These are phyloP conservation scores for Echinosophora koreensis DNA, from an alignment of 306 rosid species.

Conservation along the genomic window DNA sequence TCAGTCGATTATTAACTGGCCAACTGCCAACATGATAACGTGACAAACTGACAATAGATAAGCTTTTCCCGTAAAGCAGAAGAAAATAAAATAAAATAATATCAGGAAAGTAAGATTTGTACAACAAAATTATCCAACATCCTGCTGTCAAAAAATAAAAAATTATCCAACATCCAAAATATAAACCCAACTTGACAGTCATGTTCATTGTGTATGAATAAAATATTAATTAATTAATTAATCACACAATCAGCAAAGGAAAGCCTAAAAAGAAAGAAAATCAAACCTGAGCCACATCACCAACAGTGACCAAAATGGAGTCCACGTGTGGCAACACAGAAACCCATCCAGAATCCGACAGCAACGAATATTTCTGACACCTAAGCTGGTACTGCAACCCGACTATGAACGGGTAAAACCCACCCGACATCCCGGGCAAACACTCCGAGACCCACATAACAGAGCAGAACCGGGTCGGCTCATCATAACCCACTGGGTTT, in stretches of 20 bases:
- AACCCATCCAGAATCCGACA: conserved; percentile 88
- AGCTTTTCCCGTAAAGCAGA: not conserved
- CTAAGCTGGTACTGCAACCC: conserved; percentile 81
- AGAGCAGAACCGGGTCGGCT: conserved; percentile 57
- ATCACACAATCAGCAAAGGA: too few relatives aligned
- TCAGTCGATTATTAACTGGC: too few relatives aligned
- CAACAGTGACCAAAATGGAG: conserved; percentile 72
- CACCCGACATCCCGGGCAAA: conserved; percentile 47
- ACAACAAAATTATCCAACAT: not conserved
- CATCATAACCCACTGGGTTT: conserved; percentile 52
- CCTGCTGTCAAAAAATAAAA: too few relatives aligned
- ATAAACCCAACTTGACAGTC: not conserved
- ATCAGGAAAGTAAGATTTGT: not conserved
- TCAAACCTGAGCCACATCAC: conserved; percentile 87
- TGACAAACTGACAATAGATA: conserved; percentile 16
- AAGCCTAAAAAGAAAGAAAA: not conserved
- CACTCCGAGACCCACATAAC: conserved; percentile 70
- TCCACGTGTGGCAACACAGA: conserved; percentile 71
- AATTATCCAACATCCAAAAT: not conserved
- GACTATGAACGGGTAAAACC: conserved; percentile 76
- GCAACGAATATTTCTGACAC: conserved; percentile 59
- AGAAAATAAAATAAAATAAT: not conserved
- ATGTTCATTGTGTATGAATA: not conserved
- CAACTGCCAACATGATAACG: conserved; percentile 20
- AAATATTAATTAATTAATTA: conserved; percentile 5